These are phyloP conservation scores for Herpetospermum pedunculosum DNA, from an alignment of 306 rosid genomes.

Conservation along the genomic window DNA sequence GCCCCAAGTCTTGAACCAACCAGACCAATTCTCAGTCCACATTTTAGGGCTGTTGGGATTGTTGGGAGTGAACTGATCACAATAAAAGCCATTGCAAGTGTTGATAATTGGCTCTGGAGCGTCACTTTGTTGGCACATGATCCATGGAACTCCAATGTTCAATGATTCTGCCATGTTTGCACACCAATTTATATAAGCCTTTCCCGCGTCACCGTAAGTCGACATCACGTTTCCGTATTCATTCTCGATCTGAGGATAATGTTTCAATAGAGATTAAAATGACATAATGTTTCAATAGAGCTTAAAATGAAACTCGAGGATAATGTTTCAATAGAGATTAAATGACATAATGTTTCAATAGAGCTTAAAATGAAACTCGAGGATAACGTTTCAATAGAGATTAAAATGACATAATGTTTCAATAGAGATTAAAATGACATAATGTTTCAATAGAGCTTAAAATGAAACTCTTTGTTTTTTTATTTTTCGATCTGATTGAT, in stretches of 20 bases:
- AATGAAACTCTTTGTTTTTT: too few relatives aligned
- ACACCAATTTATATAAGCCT: conserved; percentile 40
- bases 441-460: too few relatives aligned
- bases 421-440: too few relatives aligned
- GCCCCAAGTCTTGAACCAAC: conserved; percentile 62
- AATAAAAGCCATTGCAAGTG: conserved; percentile 55
- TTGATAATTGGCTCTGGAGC: conserved; percentile 52
- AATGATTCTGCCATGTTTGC: conserved; percentile 36
- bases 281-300: too few relatives aligned
- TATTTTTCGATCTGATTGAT: too few relatives aligned
- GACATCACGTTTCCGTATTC: conserved; percentile 41
- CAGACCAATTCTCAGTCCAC: conserved; percentile 61
- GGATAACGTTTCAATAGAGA: too few relatives aligned
- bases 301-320: too few relatives aligned
- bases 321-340: too few relatives aligned
- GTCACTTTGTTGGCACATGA: conserved; percentile 40
- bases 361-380: too few relatives aligned
- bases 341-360: too few relatives aligned
- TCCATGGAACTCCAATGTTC: conserved; percentile 48
- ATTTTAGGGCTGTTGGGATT: conserved; percentile 41
- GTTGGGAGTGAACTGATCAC: conserved; percentile 32
- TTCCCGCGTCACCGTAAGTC: conserved; percentile 40
- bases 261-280: too few relatives aligned
- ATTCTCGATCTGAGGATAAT: conserved; percentile 53
- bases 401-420: too few relatives aligned